Conservation (phyloP, 306 rosid genomes). For the Lathyrus oleraceus region DNA sequence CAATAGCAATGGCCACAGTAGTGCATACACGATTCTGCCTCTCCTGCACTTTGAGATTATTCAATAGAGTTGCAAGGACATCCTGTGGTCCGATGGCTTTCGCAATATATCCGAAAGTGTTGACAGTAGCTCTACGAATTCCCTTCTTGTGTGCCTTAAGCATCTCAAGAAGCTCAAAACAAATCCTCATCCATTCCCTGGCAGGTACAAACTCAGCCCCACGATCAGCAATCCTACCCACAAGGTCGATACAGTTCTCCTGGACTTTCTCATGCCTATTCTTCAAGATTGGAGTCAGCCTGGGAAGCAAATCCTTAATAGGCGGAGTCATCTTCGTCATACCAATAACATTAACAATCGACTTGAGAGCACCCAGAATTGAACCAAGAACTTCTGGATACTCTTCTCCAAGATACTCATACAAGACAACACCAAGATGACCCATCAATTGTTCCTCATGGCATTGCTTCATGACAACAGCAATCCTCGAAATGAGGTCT, state of each 20-base stretch:
- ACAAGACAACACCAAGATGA: conserved; percentile 94
- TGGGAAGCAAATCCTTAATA: conserved; percentile 91
- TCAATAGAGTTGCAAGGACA: conserved; percentile 79
- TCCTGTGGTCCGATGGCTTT: conserved; percentile 97
- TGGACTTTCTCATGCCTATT: conserved; percentile 97
- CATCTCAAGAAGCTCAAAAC: conserved; percentile 98
- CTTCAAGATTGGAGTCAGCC: conserved; percentile 92
- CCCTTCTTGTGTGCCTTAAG: conserved; percentile 98
- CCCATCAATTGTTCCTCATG: conserved; percentile 98
- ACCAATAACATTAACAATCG: conserved; percentile 96
- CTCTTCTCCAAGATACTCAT: conserved; percentile 95
- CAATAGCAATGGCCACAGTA: conserved; percentile 91
- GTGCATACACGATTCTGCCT: conserved; percentile 97
- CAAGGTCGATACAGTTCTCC: conserved; percentile 94
- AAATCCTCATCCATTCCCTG: conserved; percentile 98
- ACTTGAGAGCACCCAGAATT: conserved; percentile 90
- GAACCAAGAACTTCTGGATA: conserved; percentile 96
- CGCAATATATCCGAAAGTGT: conserved; percentile 89
- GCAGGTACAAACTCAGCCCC: conserved; percentile 98
- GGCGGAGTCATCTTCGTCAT: conserved; percentile 99
- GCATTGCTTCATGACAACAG: conserved; percentile 98
- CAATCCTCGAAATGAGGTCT: conserved; percentile 91
- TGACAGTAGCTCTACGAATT: conserved; percentile 86
- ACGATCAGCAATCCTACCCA: conserved; percentile 95
- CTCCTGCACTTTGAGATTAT: conserved; percentile 93